Evolutionary conservation across 306 rosid species (phyloP).

Genomic region (Cyamopsis tetragonoloba): DNA sequence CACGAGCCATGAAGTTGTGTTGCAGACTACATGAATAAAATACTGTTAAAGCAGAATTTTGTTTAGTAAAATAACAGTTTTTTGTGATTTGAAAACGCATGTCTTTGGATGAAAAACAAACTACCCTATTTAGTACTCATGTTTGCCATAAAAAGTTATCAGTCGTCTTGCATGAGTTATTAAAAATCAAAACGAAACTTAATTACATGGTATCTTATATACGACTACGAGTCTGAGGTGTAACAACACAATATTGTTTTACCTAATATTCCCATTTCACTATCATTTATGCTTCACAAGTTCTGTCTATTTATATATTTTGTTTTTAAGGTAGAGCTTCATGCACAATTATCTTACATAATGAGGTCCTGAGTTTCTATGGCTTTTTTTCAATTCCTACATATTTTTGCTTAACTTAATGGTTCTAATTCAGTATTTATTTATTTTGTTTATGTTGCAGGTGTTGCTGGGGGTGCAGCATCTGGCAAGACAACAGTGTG

Average conservation of each 20-base stretch:
- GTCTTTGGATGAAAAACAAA: not conserved
- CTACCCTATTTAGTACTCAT: not conserved
- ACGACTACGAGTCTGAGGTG: not conserved
- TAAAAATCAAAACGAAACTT: not conserved
- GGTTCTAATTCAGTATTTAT: slow-evolving; percentile 3
- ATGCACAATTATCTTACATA: not conserved
- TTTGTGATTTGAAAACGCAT: not conserved
- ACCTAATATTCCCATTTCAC: not conserved
- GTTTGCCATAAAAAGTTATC: not conserved
- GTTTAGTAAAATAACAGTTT: slow-evolving; percentile 1
- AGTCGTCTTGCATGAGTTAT: not conserved
- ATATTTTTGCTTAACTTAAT: not conserved
- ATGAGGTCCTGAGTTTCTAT: not conserved
- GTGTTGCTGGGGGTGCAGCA: slow-evolving; percentile 99
- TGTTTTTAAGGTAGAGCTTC: not conserved
- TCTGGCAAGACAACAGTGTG: slow-evolving; percentile 96
- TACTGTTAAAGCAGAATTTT: not conserved
- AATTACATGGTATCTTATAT: slow-evolving; percentile 1
- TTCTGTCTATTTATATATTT: slow-evolving; percentile 1
- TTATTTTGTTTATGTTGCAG: slow-evolving; percentile 36
- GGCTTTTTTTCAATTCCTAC: not conserved
- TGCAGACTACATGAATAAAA: not conserved
- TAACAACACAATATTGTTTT: not conserved
- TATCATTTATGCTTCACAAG: not conserved
- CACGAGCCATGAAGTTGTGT: not conserved